phyloP scores from a whole-genome alignment of 495 filamentous ascomycete species.

The Aspergillus heteromorphus region DNA sequence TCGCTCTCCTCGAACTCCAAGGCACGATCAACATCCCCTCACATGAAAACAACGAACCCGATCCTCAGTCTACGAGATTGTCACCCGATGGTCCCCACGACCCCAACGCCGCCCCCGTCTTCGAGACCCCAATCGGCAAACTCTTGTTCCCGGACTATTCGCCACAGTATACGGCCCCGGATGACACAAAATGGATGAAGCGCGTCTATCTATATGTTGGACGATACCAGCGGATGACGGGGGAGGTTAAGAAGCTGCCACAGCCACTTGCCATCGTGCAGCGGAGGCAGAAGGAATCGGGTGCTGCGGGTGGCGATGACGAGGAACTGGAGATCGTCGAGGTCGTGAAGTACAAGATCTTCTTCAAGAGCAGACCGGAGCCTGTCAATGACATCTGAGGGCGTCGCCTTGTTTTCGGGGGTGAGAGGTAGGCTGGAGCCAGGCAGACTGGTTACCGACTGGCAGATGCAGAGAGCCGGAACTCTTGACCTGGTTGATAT shows the following conservation, averaged over 20 bases:
- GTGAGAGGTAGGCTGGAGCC: not conserved
- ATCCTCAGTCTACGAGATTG: not conserved
- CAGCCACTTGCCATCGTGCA: conserved; percentile 74
- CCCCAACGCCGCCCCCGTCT: conserved; percentile 12
- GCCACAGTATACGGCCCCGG: conserved; percentile 37
- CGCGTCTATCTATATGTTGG: conserved; percentile 82
- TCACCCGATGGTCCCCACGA: conserved; percentile 17
- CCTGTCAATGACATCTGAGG: conserved; percentile 56
- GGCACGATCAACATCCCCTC: conserved; percentile 67
- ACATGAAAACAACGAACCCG: conserved; percentile 17
- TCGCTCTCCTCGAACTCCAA: conserved; percentile 85
- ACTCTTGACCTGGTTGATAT: no score
- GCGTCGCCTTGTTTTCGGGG: not conserved
- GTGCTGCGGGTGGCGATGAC: conserved; percentile 6
- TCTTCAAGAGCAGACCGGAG: conserved; percentile 84
- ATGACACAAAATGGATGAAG: conserved; percentile 75
- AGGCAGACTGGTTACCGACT: not conserved
- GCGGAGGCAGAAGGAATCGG: conserved; percentile 32
- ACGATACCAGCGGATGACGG: conserved; percentile 80
- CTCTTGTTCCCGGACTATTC: conserved; percentile 76
- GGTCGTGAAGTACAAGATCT: conserved; percentile 80
- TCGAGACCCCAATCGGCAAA: conserved; percentile 59
- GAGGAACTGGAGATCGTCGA: conserved; percentile 72
- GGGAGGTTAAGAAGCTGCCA: conserved; percentile 80
- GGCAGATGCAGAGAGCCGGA: not conserved